Base-by-base conservation (phyloP, 2,329 filamentous ascomycete species). In the Beauveria rudraprayagi region DNA sequence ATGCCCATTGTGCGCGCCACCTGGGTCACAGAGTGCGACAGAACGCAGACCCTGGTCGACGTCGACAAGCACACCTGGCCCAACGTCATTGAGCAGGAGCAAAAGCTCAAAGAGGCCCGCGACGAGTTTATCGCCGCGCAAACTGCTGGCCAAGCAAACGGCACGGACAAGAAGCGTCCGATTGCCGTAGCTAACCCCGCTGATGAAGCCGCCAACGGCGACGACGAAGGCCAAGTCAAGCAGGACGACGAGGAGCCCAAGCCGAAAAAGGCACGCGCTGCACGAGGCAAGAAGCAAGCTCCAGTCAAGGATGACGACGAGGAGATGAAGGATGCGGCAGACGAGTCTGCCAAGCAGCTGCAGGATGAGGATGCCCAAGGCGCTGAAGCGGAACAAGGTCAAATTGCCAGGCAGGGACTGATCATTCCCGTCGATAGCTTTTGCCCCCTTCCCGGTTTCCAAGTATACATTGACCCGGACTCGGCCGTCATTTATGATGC, bases 401-500 rank as follows among this genome's bases (percentile, higher is more conserved):
- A 82, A 59, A 75, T 80, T 59, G 73, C 78, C 56, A 80, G 79
- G 34, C 73, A 75, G 48, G 74, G 76, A 47, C 62, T 78, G 3
- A 70, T 70, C 14, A 77, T 86, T 47, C 81, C 82, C 0, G 64
- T 84, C 2, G 83, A 86, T 62, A 76, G 80, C 37, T 70, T 70
- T 17, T 78, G 75, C 55, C 67, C 70, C 2, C 67, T 77, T 2
- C 8, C 62, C 11, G 69, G 66, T 16, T 77, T 75, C 46, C 69
- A 74, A 19, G 90, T 95, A 37, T 86, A 88, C 68, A 82, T 93
- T 61, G 87, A 87, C 63, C 73, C 81, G 1, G 73, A 81, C 44
- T 65, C 67, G 22, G 84, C 85, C 22, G 74, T 88, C 60, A 90
- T 93, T 53, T 93, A 84, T 71, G 91, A 95, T 69, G 90, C 89